These are phyloP conservation scores for Phyllosticta citriasiana DNA, from an alignment of 2,329 filamentous ascomycete species.

Conservation along the genomic window DNA sequence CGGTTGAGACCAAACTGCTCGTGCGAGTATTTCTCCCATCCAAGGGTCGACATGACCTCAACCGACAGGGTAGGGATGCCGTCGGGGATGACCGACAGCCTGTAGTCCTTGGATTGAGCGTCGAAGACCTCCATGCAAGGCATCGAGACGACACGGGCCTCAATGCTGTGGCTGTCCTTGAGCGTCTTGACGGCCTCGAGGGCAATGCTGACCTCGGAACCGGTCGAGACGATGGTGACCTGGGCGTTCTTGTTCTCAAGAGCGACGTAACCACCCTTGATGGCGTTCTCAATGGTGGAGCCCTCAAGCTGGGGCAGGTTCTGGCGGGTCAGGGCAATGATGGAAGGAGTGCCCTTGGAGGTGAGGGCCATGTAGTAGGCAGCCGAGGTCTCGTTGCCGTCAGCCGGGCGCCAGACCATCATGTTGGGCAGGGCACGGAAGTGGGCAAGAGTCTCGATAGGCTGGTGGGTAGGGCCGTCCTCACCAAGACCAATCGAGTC, in stretches of 20 bases:
- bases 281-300: slow-evolving; percentile 77
- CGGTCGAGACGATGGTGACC: slow-evolving; percentile 85
- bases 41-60: slow-evolving; percentile 94
- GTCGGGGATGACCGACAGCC: slow-evolving; percentile 82
- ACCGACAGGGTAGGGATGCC: slow-evolving; percentile 88
- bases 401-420: slow-evolving; percentile 98
- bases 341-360: slow-evolving; percentile 79
- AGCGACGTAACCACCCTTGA: slow-evolving; percentile 91
- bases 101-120: slow-evolving; percentile 87
- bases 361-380: slow-evolving; percentile 95
- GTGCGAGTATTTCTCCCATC: slow-evolving; percentile 98
- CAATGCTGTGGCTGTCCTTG: slow-evolving; percentile 76
- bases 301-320: slow-evolving; percentile 96
- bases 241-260: slow-evolving; percentile 75
- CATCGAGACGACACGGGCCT: slow-evolving; percentile 86
- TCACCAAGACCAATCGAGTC: slow-evolving; percentile 51
- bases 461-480: slow-evolving; percentile 54
- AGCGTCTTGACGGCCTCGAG: slow-evolving; percentile 88
- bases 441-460: slow-evolving; percentile 47
- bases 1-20: slow-evolving; percentile 99
- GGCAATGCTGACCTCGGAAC: slow-evolving; percentile 90
- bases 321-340: slow-evolving; percentile 91
- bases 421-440: slow-evolving; percentile 98
- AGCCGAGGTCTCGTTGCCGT: slow-evolving; percentile 95
- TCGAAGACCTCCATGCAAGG: slow-evolving; percentile 98